phyloP scores from a whole-genome alignment of 139 green algal species.

The Diplosphaera chodatii region DNA sequence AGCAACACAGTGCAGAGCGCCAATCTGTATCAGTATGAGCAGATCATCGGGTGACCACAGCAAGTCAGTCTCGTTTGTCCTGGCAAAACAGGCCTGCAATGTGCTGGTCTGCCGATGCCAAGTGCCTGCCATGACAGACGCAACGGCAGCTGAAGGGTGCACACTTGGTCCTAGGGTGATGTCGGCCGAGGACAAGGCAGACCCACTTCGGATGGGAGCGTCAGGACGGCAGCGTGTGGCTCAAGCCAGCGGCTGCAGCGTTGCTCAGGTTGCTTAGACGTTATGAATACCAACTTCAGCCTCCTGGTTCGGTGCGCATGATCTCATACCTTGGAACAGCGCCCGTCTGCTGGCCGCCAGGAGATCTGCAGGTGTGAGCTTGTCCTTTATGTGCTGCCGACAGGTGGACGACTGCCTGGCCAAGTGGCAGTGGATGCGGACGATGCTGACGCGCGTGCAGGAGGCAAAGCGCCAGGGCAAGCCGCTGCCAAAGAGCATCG shows the following conservation, averaged over 20 bases:
- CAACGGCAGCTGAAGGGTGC: neutral
- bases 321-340: no score
- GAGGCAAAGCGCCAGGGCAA: constrained; percentile 7
- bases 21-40: neutral
- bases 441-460: constrained; percentile 7
- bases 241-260: constrained; percentile 2
- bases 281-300: no score
- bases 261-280: constrained; percentile 8
- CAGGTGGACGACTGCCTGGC: constrained; percentile 21
- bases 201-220: neutral
- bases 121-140: neutral
- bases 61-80: neutral
- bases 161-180: constrained; percentile 3
- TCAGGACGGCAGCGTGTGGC: constrained; percentile 4
- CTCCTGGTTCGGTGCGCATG: no score
- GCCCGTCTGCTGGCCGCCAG: no score
- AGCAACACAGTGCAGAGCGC: neutral
- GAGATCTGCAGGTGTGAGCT: neutral
- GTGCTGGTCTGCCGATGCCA: neutral
- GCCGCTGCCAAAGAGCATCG: constrained; percentile 6
- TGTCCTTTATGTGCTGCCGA: neutral
- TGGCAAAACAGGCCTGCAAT: neutral
- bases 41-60: neutral
- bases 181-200: constrained; percentile 7
- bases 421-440: constrained; percentile 14